These are phyloP conservation scores for Diplodia seriata DNA, from an alignment of 2,329 filamentous ascomycete species.

Conservation along the genomic window DNA sequence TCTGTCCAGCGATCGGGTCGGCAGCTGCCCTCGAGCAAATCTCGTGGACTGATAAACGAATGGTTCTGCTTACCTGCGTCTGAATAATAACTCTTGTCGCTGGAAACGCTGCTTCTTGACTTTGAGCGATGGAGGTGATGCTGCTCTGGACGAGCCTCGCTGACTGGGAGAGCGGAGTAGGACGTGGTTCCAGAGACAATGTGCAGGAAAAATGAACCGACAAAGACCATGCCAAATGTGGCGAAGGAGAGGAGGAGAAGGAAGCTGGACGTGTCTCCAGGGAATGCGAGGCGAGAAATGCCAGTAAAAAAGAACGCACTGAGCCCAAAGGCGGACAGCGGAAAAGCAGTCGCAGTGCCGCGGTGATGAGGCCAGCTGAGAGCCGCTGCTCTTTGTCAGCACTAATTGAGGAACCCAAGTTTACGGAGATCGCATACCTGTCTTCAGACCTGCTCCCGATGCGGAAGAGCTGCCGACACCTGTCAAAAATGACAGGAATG, in stretches of 20 bases:
- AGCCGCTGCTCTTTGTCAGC: slow-evolving; percentile 63
- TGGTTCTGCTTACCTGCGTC: slow-evolving; percentile 70
- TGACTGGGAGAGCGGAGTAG: slow-evolving; percentile 65
- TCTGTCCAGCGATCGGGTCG: slow-evolving; percentile 25
- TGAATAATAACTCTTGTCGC: slow-evolving; percentile 48
- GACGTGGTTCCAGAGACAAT: slow-evolving; percentile 65
- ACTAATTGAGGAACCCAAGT: neutral
- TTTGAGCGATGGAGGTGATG: slow-evolving; percentile 52
- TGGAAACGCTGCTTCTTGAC: slow-evolving; percentile 54
- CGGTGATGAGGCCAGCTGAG: slow-evolving; percentile 91
- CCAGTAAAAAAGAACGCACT: slow-evolving; percentile 96
- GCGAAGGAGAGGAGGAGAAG: slow-evolving; percentile 80
- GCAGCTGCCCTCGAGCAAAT: slow-evolving; percentile 29
- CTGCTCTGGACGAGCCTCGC: slow-evolving; percentile 50
- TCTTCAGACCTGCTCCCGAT: slow-evolving; percentile 88
- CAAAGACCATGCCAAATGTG: slow-evolving; percentile 76
- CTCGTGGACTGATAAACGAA: slow-evolving; percentile 23
- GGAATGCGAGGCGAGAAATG: slow-evolving; percentile 77
- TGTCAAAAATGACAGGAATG: slow-evolving; percentile 83
- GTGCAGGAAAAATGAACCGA: slow-evolving; percentile 84
- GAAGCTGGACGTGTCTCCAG: slow-evolving; percentile 81
- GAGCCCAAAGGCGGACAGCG: slow-evolving; percentile 88
- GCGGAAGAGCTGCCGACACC: slow-evolving; percentile 89
- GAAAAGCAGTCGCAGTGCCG: slow-evolving; percentile 93
- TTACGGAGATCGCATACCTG: slow-evolving; percentile 51